A percentile compares a stretch with the other conserved stretches of the same genome.
Conservation (phyloP, 73 alveolate species). For the Diophrys sp. region DNA sequence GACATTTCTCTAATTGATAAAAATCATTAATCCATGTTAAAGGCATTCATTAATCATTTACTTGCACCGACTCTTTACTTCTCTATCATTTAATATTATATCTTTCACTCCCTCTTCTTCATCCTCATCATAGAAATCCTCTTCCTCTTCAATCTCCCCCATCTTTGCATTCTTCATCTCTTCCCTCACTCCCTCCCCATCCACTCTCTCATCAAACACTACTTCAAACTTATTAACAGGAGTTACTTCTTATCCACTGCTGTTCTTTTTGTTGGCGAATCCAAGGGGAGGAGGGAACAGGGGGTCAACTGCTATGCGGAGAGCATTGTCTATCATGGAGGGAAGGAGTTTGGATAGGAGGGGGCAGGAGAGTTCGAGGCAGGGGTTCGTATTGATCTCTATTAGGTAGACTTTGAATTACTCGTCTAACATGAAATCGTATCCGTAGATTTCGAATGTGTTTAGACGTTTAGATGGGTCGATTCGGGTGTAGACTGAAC, state of each 20-base stretch:
- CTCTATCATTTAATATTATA: too few relatives aligned
- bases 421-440: slow-evolving; percentile 77
- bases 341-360: slow-evolving; percentile 68
- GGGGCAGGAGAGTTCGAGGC: slow-evolving; percentile 71
- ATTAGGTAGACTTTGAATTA: slow-evolving; percentile 62
- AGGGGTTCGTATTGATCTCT: slow-evolving; percentile 79
- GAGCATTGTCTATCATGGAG: slow-evolving; percentile 65
- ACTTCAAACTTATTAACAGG: not conserved
- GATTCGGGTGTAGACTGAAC: slow-evolving; percentile 63
- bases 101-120: too few relatives aligned
- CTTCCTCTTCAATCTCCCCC: too few relatives aligned
- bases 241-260: too few relatives aligned
- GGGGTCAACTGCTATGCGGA: slow-evolving; percentile 71
- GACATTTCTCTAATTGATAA: too few relatives aligned
- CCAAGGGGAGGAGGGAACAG: slow-evolving; percentile 56
- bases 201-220: too few relatives aligned
- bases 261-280: not conserved
- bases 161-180: too few relatives aligned
- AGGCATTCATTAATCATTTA: too few relatives aligned
- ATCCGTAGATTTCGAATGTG: slow-evolving; percentile 76
- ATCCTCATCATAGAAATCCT: too few relatives aligned
- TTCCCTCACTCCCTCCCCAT: slow-evolving; percentile 28
- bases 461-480: slow-evolving; percentile 61
- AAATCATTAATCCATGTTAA: too few relatives aligned
- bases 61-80: too few relatives aligned